Percentiles rank a stretch among this genome's conserved stretches.
These are phyloP conservation scores for Penicillium decumbens DNA, from an alignment of 2,329 filamentous ascomycete genomes.

Conservation along the genomic window DNA sequence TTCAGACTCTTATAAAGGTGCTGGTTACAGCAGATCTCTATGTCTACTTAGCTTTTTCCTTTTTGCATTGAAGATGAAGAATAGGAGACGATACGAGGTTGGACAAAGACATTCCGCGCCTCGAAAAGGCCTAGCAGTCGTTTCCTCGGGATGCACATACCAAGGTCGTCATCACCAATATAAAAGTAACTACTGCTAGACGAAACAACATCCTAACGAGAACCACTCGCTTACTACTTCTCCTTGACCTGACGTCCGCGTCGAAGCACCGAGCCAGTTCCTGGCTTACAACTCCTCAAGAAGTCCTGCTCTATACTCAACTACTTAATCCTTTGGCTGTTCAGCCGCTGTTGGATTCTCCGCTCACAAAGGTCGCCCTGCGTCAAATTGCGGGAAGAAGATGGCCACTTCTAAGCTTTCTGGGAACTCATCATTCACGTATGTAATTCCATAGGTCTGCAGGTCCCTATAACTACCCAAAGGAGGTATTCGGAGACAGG, in stretches of 20 bases:
- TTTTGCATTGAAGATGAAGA: no score
- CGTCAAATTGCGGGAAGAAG: not conserved
- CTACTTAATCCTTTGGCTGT: not conserved
- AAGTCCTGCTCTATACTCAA: not conserved
- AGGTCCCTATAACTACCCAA: no score
- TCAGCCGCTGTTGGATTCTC: not conserved
- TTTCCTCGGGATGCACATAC: not conserved
- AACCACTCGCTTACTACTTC: not conserved
- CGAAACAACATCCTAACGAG: not conserved
- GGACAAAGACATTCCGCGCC: no score
- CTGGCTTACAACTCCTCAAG: not conserved
- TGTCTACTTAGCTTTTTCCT: no score
- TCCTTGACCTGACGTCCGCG: not conserved
- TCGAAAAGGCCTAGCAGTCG: not conserved
- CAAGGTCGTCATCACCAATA: not conserved
- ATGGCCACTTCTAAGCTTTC: no score
- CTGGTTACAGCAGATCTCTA: no score
- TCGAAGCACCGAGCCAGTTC: not conserved
- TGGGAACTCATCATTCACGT: no score
- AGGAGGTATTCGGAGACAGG: no score
- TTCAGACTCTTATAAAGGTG: no score
- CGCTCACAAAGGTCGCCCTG: not conserved
- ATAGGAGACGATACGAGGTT: no score
- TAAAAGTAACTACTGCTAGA: not conserved
- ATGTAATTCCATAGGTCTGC: no score